phyloP scores from a whole-genome alignment of 176 grass and related monocot species.

The Musa troglodytarum region DNA sequence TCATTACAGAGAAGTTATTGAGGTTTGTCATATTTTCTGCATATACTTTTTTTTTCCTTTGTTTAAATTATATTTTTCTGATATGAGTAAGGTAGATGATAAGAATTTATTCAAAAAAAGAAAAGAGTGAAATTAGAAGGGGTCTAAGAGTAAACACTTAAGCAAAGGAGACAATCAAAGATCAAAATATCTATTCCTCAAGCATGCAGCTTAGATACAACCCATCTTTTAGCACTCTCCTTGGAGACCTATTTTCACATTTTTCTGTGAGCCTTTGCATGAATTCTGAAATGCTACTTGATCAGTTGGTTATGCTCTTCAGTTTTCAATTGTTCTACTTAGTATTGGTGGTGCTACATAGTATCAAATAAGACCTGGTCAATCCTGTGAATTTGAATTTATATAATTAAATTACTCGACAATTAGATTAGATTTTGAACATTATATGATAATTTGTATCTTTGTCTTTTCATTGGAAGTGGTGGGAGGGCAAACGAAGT shows the following conservation, averaged over 20 bases:
- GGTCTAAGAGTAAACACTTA: background rate
- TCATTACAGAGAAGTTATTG: constrained; percentile 75
- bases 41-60: background rate
- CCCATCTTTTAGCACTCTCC: background rate
- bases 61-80: background rate
- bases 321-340: too few relatives aligned
- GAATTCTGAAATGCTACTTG: background rate
- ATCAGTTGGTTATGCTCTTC: background rate
- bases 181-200: background rate
- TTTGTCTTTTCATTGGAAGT: background rate
- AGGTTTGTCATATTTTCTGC: constrained; percentile 42
- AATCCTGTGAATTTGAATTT: background rate
- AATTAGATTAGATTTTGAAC: background rate
- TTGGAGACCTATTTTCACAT: background rate
- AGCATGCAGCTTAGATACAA: background rate
- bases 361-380: background rate
- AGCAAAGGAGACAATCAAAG: too few relatives aligned
- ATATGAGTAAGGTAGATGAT: background rate
- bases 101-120: background rate
- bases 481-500: background rate
- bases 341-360: too few relatives aligned
- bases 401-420: background rate
- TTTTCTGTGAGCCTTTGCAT: background rate
- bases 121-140: background rate
- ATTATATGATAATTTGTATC: background rate